Percentiles rank a stretch among this genome's conserved stretches.
phyloP scores from a whole-genome alignment of 2,329 filamentous ascomycete genomes.

The Colletotrichum salicis region DNA sequence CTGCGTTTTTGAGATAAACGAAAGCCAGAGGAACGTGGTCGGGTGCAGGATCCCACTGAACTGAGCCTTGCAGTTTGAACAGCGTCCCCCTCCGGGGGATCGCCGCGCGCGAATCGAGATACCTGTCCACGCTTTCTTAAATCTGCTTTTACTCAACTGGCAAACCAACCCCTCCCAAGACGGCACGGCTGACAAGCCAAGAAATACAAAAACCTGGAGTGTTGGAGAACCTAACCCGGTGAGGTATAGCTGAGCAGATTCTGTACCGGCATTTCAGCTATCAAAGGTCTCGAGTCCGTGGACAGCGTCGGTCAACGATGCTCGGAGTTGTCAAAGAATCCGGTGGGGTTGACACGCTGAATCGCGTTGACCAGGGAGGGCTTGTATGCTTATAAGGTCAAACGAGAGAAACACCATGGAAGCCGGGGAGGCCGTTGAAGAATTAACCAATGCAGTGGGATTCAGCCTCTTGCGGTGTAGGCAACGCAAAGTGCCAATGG shows the following conservation, averaged over 20 bases:
- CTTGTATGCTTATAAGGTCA: background rate
- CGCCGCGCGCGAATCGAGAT: background rate
- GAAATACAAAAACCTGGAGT: background rate
- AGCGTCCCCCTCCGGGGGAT: background rate
- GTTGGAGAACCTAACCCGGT: background rate
- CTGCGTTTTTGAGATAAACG: background rate
- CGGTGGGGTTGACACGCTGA: background rate
- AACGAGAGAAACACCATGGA: background rate
- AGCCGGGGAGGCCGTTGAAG: background rate
- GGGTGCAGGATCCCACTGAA: background rate
- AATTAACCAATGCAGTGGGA: background rate
- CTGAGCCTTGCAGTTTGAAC: background rate
- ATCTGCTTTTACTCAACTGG: background rate
- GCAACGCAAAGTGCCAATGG: background rate
- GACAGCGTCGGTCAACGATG: background rate
- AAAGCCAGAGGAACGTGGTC: background rate
- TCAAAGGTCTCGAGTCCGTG: background rate
- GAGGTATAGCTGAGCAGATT: background rate
- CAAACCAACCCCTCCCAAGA: conserved; percentile 4
- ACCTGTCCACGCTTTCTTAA: too few species aligned
- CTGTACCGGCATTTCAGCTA: background rate
- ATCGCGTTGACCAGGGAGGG: background rate
- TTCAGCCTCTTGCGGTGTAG: conserved; percentile 15
- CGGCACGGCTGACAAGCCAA: conserved; percentile 24
- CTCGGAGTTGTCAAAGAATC: background rate